Base-by-base conservation (phyloP, 1,284 basidiomycete genomes). In the Apiotrichum veenhuisii region DNA sequence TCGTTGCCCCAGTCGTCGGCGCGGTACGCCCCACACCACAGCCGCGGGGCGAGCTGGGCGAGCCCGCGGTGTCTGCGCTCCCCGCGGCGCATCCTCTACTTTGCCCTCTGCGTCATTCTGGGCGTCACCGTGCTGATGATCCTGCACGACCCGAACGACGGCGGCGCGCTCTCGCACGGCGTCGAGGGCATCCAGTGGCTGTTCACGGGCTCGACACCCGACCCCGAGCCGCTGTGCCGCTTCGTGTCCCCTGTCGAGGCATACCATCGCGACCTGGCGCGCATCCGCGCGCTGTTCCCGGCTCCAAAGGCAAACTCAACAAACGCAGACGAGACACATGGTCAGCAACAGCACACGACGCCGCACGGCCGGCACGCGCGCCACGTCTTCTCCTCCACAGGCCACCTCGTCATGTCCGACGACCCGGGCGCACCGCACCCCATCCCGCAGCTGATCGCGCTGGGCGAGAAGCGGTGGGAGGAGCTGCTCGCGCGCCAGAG, bases 381-480 rank as follows among this genome's bases (percentile, higher is more conserved):
- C 43, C 68, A 72, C 57, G 55, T 54, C 15, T 76, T 67, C 61
- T 72, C 72, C 2, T 56, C 68, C 3, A 73, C 73, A 0, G 76
- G 76, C 12, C 76, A 76, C 55, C 58, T 77, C 12, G 52, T 75
- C 25, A 52, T 75, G 38, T 67, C 71, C 5, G n/a, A 55, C 30
- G 59, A 65, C 41, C 48, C 60, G 11, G 58, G 64, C 10, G 55
- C 69, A 5, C 61, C 83, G 15, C 91, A 94, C 72, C 90, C 91
- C 2, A 91, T 93, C 61, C 82, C 87, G 0, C 77, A 77, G 48
- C 82, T 95, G 50, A 89, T 95, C 79, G 81, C 82, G 3, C 82
- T 88, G 0, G 91, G 90, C 0, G 89, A 91, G 69, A 76, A 77
- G 47, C 77, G 80, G 54, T 94, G 86, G 73, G 82, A 84, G 45